Evolutionary conservation across 768 basidiomycete genomes (phyloP).

Genomic region (Xerocomellus amylosporus): DNA sequence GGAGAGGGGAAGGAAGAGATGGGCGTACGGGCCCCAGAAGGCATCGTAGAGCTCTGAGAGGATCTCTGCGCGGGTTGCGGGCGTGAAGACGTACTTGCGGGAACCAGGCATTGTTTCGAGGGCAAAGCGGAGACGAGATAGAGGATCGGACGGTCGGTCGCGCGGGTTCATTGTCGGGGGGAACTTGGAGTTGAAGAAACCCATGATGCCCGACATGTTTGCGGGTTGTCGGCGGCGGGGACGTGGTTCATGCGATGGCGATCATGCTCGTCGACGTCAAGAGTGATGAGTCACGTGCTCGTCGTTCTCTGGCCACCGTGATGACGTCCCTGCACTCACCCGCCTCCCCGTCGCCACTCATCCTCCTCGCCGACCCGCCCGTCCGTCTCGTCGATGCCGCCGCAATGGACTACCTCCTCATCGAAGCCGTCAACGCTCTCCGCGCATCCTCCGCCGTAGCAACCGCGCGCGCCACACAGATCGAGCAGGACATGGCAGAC

Average conservation of each 20-base stretch:
- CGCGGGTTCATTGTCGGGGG: conserved; percentile 53
- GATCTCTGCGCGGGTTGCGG: conserved; percentile 73
- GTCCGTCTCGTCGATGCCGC: conserved; percentile 62
- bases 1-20: conserved; percentile 68
- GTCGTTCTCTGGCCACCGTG: too few relatives aligned
- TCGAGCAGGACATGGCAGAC: conserved; percentile 76
- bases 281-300: not conserved
- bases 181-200: conserved; percentile 49
- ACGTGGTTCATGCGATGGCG: conserved; percentile 3
- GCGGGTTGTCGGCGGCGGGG: not conserved
- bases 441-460: conserved; percentile 74
- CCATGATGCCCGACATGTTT: conserved; percentile 42
- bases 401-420: conserved; percentile 82
- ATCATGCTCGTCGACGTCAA: not conserved
- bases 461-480: conserved; percentile 54
- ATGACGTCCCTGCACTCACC: conserved; percentile 27
- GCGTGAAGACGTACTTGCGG: conserved; percentile 73
- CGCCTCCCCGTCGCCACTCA: conserved; percentile 27
- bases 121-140: conserved; percentile 70
- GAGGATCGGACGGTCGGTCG: conserved; percentile 57
- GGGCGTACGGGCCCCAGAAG: conserved; percentile 75
- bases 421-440: conserved; percentile 75
- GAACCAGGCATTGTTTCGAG: conserved; percentile 81
- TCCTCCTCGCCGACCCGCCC: conserved; percentile 63
- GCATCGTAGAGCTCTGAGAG: conserved; percentile 78